Evolutionary conservation across 805 yeast species (phyloP).

Genomic region (Myxozyma mucilagina): DNA sequence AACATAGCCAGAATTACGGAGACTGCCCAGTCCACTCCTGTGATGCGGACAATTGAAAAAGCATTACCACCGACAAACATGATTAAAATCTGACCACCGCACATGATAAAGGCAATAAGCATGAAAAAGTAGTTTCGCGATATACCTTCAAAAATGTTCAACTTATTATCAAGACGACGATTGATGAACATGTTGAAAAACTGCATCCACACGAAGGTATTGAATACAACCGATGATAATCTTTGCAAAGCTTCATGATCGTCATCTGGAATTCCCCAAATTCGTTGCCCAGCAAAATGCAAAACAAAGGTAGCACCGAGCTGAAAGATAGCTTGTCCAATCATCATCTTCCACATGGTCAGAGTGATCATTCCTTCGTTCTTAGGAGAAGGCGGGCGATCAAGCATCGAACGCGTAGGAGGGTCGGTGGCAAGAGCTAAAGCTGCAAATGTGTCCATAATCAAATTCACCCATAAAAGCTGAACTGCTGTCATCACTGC

Average conservation of each 20-base stretch:
- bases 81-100: constrained; percentile 79
- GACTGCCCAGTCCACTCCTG: constrained; percentile 86
- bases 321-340: constrained; percentile 82
- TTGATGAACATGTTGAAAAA: constrained; percentile 90
- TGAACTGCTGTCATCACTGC: constrained; percentile 97
- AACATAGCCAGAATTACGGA: constrained; percentile 78
- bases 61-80: constrained; percentile 99
- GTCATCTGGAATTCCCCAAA: constrained; percentile 48
- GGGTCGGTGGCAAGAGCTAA: constrained; percentile 96
- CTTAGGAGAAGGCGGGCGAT: constrained; percentile 83
- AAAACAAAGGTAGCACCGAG: constrained; percentile 73
- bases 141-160: constrained; percentile 81
- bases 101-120: constrained; percentile 69
- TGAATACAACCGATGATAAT: constrained; percentile 84
- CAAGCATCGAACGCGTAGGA: constrained; percentile 79
- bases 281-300: constrained; percentile 70
- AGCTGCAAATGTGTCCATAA: constrained; percentile 98
- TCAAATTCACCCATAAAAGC: constrained; percentile 93
- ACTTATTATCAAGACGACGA: constrained; percentile 80
- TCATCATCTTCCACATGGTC: constrained; percentile 98
- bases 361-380: constrained; percentile 74
- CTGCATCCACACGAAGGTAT: constrained; percentile 97
- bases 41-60: constrained; percentile 75
- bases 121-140: constrained; percentile 82
- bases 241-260: constrained; percentile 53